Conservation (phyloP, 73 alveolate species). For the Tetrahymena malaccensis region DNA sequence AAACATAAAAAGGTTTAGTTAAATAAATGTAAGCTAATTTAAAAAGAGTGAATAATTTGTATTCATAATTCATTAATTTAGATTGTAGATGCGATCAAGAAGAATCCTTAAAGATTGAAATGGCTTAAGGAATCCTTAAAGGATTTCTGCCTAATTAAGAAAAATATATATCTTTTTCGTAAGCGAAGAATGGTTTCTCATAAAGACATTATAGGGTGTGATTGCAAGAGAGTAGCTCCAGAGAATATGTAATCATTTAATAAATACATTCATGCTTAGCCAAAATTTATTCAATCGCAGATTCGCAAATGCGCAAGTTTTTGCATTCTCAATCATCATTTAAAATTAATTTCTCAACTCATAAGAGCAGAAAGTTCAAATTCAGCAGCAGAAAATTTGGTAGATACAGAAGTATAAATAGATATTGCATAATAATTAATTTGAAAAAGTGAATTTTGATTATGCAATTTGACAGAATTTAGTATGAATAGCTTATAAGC, state of each 20-base stretch:
- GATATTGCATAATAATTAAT: not conserved
- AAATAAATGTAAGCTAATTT: not conserved
- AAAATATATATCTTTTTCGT: constrained; percentile 64
- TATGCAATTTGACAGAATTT: not conserved
- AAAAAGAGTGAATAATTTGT: not conserved
- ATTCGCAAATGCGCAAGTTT: not conserved
- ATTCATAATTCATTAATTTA: not conserved
- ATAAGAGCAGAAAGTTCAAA: not conserved
- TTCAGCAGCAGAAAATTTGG: not conserved
- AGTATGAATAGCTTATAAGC: not conserved
- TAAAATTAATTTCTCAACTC: not conserved
- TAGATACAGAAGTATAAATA: not conserved
- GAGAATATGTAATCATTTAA: not conserved
- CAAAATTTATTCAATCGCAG: not conserved
- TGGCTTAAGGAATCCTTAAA: constrained; percentile 24
- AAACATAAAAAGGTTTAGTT: not conserved
- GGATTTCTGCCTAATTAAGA: constrained; percentile 61
- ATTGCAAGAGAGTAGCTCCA: constrained; percentile 49
- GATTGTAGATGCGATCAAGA: not conserved
- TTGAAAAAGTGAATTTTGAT: not conserved
- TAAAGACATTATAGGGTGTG: constrained; percentile 64
- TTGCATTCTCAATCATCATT: not conserved
- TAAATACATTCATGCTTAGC: not conserved
- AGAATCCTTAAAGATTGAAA: not conserved
- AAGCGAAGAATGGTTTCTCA: constrained; percentile 48